Evolutionary conservation across 352 stramenopile genomes (phyloP), one percentile per base, ranked within the genome.

Genomic region (Halophytophthora batemanensis): DNA sequence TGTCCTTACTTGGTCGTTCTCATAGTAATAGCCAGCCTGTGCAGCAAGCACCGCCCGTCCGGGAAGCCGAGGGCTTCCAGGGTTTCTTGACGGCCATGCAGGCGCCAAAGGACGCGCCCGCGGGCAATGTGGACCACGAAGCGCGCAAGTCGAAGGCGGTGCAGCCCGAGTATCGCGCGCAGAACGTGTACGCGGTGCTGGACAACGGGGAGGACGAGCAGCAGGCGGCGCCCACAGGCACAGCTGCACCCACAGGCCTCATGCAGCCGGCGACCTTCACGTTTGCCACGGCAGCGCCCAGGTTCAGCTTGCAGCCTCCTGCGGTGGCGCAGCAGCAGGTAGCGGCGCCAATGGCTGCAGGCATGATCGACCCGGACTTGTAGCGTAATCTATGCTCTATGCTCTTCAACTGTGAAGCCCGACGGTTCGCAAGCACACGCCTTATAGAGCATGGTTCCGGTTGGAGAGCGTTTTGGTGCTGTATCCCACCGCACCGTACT

Each of bases 221-320:
- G 7, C 34, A 52, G 38, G 37, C 41, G 4, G 8, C 50, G 44
- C 12, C 46, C 7, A 13, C 53, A 23, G 42, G 59, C 22, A 8
- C 54, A 42, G 15, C 45, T 43, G 23, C 45, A 50, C 23, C 37
- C 13, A 36, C 75, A 8, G 55, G 53, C 37, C 81, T 87, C 50
- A 59, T 91, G 47, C 77, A 82, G 53, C 76, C 81, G 12, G 77
- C 81, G 23, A 91, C 81, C 6, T 91, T 91, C 47, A 74, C 57
- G n/a, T 85, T 91, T 34, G 46, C 36, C 1, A 46, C 56, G 6
- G 29, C 37, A 14, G 58, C 68, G 14, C 38, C 61, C 7, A 61
- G 50, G 13, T 68, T 71, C 23, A 48, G 37, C 21, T 39, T 73
- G 2, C 61, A 62, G 43, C 48, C 58, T 25, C 61, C 57, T 31